Evolutionary conservation across 192 early-diverging fungal genomes (phyloP), one percentile per base, ranked within the genome.

Genomic region (Backusella australiensis): DNA sequence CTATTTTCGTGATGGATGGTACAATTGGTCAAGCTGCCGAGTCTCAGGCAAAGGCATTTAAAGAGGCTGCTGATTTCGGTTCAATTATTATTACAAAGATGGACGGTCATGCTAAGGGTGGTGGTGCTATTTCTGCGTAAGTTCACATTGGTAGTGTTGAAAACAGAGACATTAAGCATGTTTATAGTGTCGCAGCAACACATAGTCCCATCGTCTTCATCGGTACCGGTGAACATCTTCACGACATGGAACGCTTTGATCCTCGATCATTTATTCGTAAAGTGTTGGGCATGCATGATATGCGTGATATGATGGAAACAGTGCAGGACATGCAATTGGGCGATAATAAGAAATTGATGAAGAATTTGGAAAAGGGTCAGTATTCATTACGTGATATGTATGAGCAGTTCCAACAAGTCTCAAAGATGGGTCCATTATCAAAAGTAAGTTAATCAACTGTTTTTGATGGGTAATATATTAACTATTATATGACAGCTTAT

Each of bases 71-170:
- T 19, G 87, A 95, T 59, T 93, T 98, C 67, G 97, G 97, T 70
- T 97, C 96, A 4, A 96, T 98, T 65, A 93, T 98, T 77, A 96
- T 98, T 38, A 98, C 97, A 63, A 98, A 98, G 85, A 96, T 98
- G 94, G 97, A 98, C 81, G 97, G 97, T 21, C 97, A 98, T 74
- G 97, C 97, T 23, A 98, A 98, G 84, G 97, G 97, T 81, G 97
- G 97, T 82, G 97, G 97, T 86, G 97, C 97, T 32, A 98, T 98
- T 53, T 97, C 96, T 41, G 97, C 97, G 80, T 88, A 86, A 78
- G 87, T 81, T 21, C 5, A 44, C 21, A 23, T 32, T 39, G 38
- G n/a, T 52, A 7, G 9, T 11, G n/a, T 12, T 32, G 32, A 26
- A 4, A 71, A 26, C 36, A 15, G 6, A 8, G 35, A 32, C 12